Evolutionary conservation across 2,329 filamentous ascomycete genomes (phyloP).

Genomic region (Diatrype stigma): DNA sequence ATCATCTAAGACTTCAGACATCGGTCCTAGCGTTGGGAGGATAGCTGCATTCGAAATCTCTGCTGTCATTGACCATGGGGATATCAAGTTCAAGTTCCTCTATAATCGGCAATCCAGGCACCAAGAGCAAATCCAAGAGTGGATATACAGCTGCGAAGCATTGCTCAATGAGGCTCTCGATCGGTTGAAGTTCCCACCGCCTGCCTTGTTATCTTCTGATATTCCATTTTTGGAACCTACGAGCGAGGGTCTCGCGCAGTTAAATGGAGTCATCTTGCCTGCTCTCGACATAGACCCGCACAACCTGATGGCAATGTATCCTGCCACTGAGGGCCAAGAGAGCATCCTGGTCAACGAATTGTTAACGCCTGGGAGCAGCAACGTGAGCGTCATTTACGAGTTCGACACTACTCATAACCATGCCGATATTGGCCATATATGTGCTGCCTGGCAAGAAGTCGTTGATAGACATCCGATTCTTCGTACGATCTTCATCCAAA

Average conservation of each 20-base stretch:
- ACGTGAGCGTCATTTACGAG: constrained; percentile 45
- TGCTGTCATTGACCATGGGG: constrained; percentile 41
- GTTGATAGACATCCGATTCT: constrained; percentile 41
- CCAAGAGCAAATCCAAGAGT: constrained; percentile 39
- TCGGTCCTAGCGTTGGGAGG: constrained; percentile 42
- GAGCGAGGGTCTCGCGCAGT: constrained; percentile 40
- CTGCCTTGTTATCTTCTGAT: constrained; percentile 47
- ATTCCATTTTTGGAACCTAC: constrained; percentile 44
- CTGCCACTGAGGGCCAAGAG: constrained; percentile 45
- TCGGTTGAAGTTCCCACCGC: constrained; percentile 36
- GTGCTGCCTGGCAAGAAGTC: constrained; percentile 46
- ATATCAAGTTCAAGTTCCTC: constrained; percentile 41
- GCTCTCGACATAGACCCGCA: constrained; percentile 37
- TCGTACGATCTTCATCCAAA: constrained; percentile 49
- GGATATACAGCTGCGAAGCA: constrained; percentile 45
- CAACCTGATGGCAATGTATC: constrained; percentile 47
- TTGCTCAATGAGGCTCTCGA: constrained; percentile 41
- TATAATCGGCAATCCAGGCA: constrained; percentile 40
- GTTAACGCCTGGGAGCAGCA: constrained; percentile 36
- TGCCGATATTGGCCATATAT: constrained; percentile 42
- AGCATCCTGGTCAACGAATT: constrained; percentile 45
- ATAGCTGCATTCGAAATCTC: constrained; percentile 49
- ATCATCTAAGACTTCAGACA: constrained; percentile 37
- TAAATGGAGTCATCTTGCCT: constrained; percentile 39
- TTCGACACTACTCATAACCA: constrained; percentile 34